These are phyloP conservation scores for Paraphaeosphaeria minitans DNA, from an alignment of 2,329 filamentous ascomycete genomes.

Conservation along the genomic window DNA sequence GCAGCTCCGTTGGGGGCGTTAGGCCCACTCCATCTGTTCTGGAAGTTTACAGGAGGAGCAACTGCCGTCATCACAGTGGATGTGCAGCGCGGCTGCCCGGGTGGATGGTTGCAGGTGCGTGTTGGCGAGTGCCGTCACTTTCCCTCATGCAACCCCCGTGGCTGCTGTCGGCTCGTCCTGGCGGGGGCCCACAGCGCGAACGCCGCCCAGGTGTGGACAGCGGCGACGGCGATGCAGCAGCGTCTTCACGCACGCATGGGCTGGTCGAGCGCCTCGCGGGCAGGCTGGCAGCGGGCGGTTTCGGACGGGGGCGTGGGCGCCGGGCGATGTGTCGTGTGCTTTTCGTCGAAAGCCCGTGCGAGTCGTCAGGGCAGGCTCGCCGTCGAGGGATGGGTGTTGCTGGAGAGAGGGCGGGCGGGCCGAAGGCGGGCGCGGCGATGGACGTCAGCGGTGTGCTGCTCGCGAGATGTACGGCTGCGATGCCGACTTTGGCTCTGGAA, in stretches of 20 bases:
- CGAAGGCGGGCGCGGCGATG: slow-evolving; percentile 17
- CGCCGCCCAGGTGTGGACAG: slow-evolving; percentile 22
- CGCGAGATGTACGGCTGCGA: slow-evolving; percentile 28
- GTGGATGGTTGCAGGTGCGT: slow-evolving; percentile 22
- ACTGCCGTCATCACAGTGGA: slow-evolving; percentile 65
- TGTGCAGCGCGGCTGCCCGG: slow-evolving; percentile 27
- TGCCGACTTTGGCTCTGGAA: slow-evolving; percentile 26
- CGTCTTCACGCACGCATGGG: slow-evolving; percentile 35
- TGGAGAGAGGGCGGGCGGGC: slow-evolving; percentile 15
- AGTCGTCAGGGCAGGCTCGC: slow-evolving; percentile 21
- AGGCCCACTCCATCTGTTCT: slow-evolving; percentile 67
- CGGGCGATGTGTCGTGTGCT: slow-evolving; percentile 45
- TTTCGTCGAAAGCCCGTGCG: slow-evolving; percentile 38
- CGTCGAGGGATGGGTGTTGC: neutral
- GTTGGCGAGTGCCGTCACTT: slow-evolving; percentile 30
- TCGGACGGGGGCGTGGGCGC: neutral
- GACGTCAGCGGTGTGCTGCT: slow-evolving; percentile 21
- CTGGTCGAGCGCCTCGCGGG: slow-evolving; percentile 19
- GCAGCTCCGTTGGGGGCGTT: slow-evolving; percentile 65
- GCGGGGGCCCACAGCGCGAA: slow-evolving; percentile 39
- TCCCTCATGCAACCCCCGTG: slow-evolving; percentile 29
- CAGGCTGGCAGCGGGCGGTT: slow-evolving; percentile 19
- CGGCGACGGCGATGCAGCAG: slow-evolving; percentile 17
- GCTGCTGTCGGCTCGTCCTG: slow-evolving; percentile 20
- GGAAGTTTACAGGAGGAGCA: slow-evolving; percentile 67